Evolutionary conservation across 2,329 filamentous ascomycete genomes (phyloP).

Genomic region (Trichoderma atroviride): DNA sequence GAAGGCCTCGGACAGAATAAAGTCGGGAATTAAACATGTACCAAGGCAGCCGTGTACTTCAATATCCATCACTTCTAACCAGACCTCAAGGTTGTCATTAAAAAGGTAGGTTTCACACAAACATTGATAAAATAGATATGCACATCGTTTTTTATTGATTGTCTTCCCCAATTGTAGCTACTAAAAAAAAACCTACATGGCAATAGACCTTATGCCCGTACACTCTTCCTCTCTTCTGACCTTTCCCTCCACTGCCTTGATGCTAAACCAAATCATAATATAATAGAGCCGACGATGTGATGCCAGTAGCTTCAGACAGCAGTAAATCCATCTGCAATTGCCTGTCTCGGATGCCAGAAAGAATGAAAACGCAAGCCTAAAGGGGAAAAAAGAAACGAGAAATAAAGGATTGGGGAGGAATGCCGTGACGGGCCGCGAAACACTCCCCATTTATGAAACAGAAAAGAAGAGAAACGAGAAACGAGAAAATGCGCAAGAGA

Average conservation of each 20-base stretch:
- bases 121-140: not conserved
- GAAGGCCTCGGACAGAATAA: no score
- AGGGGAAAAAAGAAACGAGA: not conserved
- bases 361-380: not conserved
- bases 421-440: not conserved
- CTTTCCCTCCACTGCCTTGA: not conserved
- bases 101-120: not conserved
- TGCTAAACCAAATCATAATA: constrained; percentile 1
- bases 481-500: not conserved
- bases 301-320: not conserved
- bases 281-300: not conserved
- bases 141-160: not conserved
- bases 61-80: not conserved
- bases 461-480: not conserved
- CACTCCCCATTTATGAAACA: not conserved
- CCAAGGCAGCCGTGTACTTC: not conserved
- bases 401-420: not conserved
- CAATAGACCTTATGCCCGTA: not conserved
- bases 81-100: not conserved
- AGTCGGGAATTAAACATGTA: no score
- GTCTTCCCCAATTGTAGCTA: not conserved
- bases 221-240: not conserved
- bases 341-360: not conserved
- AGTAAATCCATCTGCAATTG: not conserved
- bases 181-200: not conserved